These are phyloP conservation scores for Tetrapyrgos nigripes DNA, from an alignment of 1,284 basidiomycete species.

Conservation along the genomic window DNA sequence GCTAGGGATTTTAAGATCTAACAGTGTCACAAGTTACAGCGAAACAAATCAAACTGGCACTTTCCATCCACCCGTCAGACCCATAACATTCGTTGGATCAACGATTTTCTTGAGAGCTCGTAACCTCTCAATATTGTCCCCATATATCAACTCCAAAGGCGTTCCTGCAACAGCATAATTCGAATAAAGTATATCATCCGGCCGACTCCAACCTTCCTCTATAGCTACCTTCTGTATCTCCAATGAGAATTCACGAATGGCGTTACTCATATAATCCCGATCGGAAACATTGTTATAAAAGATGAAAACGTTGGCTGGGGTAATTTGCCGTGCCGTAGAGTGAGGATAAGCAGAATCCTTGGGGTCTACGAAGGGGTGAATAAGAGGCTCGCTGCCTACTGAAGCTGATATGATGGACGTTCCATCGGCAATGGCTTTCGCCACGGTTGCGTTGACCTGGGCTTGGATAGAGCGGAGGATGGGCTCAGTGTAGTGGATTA, in stretches of 20 bases:
- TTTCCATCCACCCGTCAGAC: neutral
- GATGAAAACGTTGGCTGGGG: neutral
- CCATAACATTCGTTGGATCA: neutral
- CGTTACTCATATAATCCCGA: neutral
- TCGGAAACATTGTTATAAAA: neutral
- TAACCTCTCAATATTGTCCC: neutral
- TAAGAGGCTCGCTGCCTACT: neutral
- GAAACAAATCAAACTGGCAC: too few species aligned
- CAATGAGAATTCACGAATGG: neutral
- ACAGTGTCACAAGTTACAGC: too few species aligned
- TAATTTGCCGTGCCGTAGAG: neutral
- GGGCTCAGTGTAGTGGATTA: neutral
- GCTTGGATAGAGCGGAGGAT: neutral
- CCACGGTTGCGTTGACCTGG: neutral
- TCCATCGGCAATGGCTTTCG: neutral
- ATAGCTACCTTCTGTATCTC: neutral
- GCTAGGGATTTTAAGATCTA: too few species aligned
- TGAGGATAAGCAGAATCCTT: neutral
- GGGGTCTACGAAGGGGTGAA: neutral
- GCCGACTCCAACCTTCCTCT: neutral
- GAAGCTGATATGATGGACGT: neutral
- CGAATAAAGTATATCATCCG: neutral
- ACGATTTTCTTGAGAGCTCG: neutral
- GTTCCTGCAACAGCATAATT: conserved; percentile 2
- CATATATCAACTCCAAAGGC: conserved; percentile 1